Conservation (phyloP, 441 rosid species). For the Gossypium gossypioides region DNA sequence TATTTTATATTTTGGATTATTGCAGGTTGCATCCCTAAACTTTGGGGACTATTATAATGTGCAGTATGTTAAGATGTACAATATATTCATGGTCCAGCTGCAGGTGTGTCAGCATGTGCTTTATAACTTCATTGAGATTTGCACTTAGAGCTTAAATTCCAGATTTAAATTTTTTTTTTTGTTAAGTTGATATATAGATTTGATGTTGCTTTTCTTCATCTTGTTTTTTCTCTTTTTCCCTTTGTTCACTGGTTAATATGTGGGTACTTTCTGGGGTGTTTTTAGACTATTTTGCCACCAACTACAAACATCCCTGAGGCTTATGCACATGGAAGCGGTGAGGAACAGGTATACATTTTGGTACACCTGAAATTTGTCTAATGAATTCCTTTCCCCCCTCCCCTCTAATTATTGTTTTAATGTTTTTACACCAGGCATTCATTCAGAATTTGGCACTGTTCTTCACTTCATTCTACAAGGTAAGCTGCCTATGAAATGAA, state of each 20-base stretch:
- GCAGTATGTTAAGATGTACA: constrained; percentile 81
- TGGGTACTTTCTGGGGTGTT: background rate
- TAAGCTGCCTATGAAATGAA: background rate
- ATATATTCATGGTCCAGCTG: constrained; percentile 27
- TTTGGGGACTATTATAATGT: constrained; percentile 80
- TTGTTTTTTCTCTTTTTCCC: background rate
- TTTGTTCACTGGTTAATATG: background rate
- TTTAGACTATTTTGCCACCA: constrained; percentile 69
- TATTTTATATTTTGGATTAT: constrained; percentile 11
- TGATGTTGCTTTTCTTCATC: background rate
- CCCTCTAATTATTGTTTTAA: background rate
- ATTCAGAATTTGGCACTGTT: constrained; percentile 1
- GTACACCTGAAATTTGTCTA: background rate
- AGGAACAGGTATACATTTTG: constrained; percentile 58
- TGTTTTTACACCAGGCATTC: constrained; percentile 60
- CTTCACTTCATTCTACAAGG: constrained; percentile 2
- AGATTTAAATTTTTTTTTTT: background rate
- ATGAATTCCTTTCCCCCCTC: background rate
- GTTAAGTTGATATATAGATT: background rate
- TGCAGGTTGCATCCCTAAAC: constrained; percentile 83
- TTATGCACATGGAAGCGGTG: constrained; percentile 69
- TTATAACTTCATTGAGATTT: background rate
- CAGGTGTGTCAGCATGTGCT: constrained; percentile 31
- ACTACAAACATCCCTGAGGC: constrained; percentile 85
- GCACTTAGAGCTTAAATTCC: background rate